phyloP scores from a whole-genome alignment of 768 basidiomycete genomes.

The Grammothele lineata region DNA sequence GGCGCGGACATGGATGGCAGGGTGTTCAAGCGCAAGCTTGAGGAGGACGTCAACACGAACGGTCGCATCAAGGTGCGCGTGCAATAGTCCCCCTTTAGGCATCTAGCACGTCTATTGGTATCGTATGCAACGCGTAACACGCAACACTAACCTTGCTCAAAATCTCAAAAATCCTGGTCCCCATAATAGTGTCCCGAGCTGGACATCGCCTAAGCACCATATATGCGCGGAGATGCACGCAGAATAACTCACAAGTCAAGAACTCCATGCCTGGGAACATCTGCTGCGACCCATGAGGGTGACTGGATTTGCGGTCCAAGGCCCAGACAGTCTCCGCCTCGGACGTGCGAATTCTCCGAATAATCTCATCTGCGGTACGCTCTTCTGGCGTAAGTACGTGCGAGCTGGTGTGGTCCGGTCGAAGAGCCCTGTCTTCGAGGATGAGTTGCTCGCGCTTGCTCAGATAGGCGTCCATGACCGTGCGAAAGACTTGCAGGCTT shows the following conservation, averaged over 20 bases:
- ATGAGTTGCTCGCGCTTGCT: slow-evolving; percentile 22
- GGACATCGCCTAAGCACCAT: background rate
- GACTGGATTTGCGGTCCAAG: slow-evolving; percentile 31
- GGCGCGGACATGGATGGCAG: slow-evolving; percentile 56
- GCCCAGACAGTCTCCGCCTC: slow-evolving; percentile 62
- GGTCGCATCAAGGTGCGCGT: slow-evolving; percentile 72
- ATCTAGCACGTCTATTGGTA: slow-evolving; percentile 40
- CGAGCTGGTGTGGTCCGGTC: slow-evolving; percentile 18
- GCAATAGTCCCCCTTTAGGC: slow-evolving; percentile 77
- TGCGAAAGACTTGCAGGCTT: no score
- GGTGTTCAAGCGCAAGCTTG: slow-evolving; percentile 49
- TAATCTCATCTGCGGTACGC: slow-evolving; percentile 54
- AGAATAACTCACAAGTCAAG: slow-evolving; percentile 48
- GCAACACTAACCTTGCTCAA: slow-evolving; percentile 45
- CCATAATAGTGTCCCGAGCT: slow-evolving; percentile 38
- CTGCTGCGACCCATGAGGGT: slow-evolving; percentile 42
- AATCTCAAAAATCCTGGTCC: slow-evolving; percentile 58
- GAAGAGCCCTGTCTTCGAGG: slow-evolving; percentile 22
- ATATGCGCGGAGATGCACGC: background rate
- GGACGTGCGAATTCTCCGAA: slow-evolving; percentile 47
- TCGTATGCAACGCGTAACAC: background rate
- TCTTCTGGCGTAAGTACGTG: slow-evolving; percentile 20
- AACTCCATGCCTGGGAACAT: slow-evolving; percentile 80
- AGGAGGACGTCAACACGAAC: slow-evolving; percentile 53
- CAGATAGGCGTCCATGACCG: slow-evolving; percentile 24